Conservation (phyloP, 352 stramenopile genomes). For the Phytophthora idaei region DNA sequence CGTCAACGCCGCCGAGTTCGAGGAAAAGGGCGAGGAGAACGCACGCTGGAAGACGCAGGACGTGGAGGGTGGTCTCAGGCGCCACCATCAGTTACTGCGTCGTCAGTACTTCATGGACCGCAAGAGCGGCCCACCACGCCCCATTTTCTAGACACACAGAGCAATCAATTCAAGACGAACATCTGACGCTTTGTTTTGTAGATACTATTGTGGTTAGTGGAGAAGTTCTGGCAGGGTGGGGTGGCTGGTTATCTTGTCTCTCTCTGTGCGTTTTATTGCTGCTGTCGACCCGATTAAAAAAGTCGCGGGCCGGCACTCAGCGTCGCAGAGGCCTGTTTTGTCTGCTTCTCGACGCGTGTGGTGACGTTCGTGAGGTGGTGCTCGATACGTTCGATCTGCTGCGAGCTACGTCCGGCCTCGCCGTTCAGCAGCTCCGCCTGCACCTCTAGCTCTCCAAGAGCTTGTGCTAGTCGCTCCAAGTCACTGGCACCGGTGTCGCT, state of each 20-base stretch:
- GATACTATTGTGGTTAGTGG: background rate
- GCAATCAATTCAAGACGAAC: slow-evolving; percentile 4
- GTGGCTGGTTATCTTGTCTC: background rate
- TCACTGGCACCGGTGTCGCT: slow-evolving; percentile 45
- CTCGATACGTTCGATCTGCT: slow-evolving; percentile 78
- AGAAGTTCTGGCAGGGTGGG: background rate
- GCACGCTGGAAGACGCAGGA: slow-evolving; percentile 77
- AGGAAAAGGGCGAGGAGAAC: slow-evolving; percentile 55
- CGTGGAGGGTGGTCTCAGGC: slow-evolving; percentile 69
- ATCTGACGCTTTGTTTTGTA: background rate
- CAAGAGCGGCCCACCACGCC: slow-evolving; percentile 46
- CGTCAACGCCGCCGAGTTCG: slow-evolving; percentile 49
- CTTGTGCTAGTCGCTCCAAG: slow-evolving; percentile 62
- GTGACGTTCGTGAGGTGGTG: slow-evolving; percentile 71
- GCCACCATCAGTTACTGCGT: slow-evolving; percentile 78
- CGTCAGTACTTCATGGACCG: slow-evolving; percentile 90
- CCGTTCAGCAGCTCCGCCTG: slow-evolving; percentile 72
- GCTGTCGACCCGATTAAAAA: slow-evolving; percentile 35
- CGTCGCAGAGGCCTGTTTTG: slow-evolving; percentile 57
- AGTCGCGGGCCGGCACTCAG: slow-evolving; percentile 45
- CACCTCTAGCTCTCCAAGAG: slow-evolving; percentile 72
- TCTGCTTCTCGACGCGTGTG: slow-evolving; percentile 72
- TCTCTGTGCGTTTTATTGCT: background rate
- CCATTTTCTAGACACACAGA: slow-evolving; percentile 44
- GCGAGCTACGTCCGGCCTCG: slow-evolving; percentile 68